A percentile compares a stretch with the other conserved stretches of the same genome.
phyloP scores from a whole-genome alignment of 345 rosid genomes.

The Bruguiera parviflora region DNA sequence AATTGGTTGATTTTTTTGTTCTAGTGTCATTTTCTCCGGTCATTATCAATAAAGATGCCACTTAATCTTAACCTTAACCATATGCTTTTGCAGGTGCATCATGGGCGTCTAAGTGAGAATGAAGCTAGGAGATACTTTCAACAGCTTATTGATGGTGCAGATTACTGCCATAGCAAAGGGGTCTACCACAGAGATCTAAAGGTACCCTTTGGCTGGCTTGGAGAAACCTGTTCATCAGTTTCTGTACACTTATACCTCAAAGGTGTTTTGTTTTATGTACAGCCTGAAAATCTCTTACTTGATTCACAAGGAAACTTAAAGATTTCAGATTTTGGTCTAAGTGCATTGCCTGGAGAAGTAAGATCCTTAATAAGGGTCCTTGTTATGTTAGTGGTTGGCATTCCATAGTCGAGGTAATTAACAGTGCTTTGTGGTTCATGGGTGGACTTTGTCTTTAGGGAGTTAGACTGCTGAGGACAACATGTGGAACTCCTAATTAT shows the following conservation, averaged over 20 bases:
- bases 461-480: slow-evolving; percentile 77
- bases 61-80: background rate
- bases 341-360: slow-evolving; percentile 85
- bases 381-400: background rate
- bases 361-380: slow-evolving; percentile 14
- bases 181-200: slow-evolving; percentile 95
- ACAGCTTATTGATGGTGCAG: slow-evolving; percentile 97
- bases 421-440: background rate
- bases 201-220: slow-evolving; percentile 35
- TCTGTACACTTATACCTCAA: slow-evolving; percentile 18
- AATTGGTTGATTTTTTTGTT: background rate
- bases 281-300: slow-evolving; percentile 95
- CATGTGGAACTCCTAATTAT: slow-evolving; percentile 96
- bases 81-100: slow-evolving; percentile 54
- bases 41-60: background rate
- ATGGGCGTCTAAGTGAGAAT: slow-evolving; percentile 82
- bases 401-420: background rate
- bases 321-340: slow-evolving; percentile 95
- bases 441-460: slow-evolving; percentile 45
- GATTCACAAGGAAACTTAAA: slow-evolving; percentile 90
- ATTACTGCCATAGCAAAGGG: slow-evolving; percentile 85
- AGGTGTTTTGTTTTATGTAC: slow-evolving; percentile 18
- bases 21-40: background rate
- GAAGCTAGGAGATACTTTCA: slow-evolving; percentile 87
- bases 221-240: background rate